These are phyloP conservation scores for Candida golubevii DNA, from an alignment of 805 yeast species.

Conservation along the genomic window DNA sequence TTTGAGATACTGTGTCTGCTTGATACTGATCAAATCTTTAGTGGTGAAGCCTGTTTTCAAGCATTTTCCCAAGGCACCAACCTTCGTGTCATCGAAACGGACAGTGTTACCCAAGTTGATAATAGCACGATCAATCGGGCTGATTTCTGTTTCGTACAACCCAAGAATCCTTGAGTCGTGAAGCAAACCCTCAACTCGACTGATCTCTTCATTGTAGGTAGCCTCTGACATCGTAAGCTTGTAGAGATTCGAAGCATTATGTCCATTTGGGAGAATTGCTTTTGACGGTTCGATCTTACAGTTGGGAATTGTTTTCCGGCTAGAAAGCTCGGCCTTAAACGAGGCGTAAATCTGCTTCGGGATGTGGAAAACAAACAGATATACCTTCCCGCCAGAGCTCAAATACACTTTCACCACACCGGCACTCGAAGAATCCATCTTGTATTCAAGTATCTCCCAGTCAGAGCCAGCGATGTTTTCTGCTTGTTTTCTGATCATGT, in stretches of 20 bases:
- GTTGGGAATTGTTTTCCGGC: slow-evolving; percentile 38
- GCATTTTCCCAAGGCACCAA: slow-evolving; percentile 86
- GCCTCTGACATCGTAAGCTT: slow-evolving; percentile 67
- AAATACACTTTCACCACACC: slow-evolving; percentile 80
- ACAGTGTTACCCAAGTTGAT: slow-evolving; percentile 75
- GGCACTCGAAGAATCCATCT: slow-evolving; percentile 46
- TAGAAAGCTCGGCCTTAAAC: slow-evolving; percentile 47
- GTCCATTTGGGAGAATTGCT: slow-evolving; percentile 70
- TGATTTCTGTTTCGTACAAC: slow-evolving; percentile 71
- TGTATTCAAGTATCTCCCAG: slow-evolving; percentile 84
- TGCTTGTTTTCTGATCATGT: slow-evolving; percentile 71
- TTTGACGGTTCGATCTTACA: slow-evolving; percentile 56
- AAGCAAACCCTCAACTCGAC: slow-evolving; percentile 57
- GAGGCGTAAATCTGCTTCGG: slow-evolving; percentile 72
- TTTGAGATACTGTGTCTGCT: slow-evolving; percentile 49
- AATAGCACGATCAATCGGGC: slow-evolving; percentile 65
- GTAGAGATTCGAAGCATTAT: slow-evolving; percentile 49
- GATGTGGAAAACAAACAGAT: slow-evolving; percentile 64
- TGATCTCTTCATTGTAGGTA: slow-evolving; percentile 50
- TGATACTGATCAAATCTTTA: slow-evolving; percentile 48
- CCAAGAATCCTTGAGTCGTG: slow-evolving; percentile 60
- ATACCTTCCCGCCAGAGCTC: slow-evolving; percentile 65
- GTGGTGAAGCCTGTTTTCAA: slow-evolving; percentile 78
- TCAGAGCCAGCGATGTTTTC: slow-evolving; percentile 69
- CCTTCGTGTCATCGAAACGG: slow-evolving; percentile 58